These are phyloP conservation scores for Auricularia cornea DNA, from an alignment of 768 basidiomycete genomes.

Conservation along the genomic window DNA sequence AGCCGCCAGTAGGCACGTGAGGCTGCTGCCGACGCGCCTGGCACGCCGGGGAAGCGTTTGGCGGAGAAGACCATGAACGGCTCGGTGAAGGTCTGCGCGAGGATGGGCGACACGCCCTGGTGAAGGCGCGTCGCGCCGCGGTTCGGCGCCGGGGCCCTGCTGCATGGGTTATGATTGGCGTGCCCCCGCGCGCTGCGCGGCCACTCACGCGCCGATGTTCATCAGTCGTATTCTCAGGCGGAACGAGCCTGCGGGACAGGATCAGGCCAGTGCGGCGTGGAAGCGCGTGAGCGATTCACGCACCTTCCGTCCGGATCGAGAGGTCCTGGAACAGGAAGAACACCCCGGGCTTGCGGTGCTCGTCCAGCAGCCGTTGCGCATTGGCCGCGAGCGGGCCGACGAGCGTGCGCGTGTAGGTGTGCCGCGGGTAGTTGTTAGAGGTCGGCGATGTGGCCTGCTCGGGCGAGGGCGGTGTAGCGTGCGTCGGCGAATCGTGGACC, in stretches of 20 bases:
- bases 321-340: slow-evolving; percentile 96
- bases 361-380: slow-evolving; percentile 76
- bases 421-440: not conserved
- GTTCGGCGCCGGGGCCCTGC: slow-evolving; percentile 66
- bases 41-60: slow-evolving; percentile 91
- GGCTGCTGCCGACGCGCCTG: slow-evolving; percentile 40
- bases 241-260: slow-evolving; percentile 88
- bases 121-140: slow-evolving; percentile 56
- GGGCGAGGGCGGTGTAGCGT: not conserved
- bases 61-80: slow-evolving; percentile 84
- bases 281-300: slow-evolving; percentile 4
- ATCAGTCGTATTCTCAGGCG: slow-evolving; percentile 79
- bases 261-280: not conserved
- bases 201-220: slow-evolving; percentile 83
- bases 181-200: slow-evolving; percentile 6
- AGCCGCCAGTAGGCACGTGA: not conserved
- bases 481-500: not conserved
- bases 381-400: slow-evolving; percentile 85
- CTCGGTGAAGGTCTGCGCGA: slow-evolving; percentile 78
- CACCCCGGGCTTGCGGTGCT: slow-evolving; percentile 77
- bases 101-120: slow-evolving; percentile 60
- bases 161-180: slow-evolving; percentile 4
- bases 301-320: slow-evolving; percentile 88
- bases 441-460: not conserved
- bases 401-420: slow-evolving; percentile 71